Evolutionary conservation across 2,329 filamentous ascomycete genomes (phyloP).

Genomic region (Trichoderma koningiopsis): DNA sequence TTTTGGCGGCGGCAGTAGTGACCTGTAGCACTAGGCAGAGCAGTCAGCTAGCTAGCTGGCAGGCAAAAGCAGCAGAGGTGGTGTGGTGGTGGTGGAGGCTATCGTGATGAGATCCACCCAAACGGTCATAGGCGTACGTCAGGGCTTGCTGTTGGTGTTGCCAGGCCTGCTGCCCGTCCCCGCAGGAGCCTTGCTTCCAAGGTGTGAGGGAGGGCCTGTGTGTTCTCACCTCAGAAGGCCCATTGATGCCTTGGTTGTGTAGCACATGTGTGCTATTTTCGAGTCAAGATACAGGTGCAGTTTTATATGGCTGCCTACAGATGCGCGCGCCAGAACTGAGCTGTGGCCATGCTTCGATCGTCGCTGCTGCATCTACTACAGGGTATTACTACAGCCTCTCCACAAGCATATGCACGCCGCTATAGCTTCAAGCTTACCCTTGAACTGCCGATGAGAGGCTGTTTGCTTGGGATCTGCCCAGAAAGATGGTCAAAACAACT

Average conservation of each 20-base stretch:
- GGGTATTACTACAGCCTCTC: background rate
- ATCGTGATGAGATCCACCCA: constrained; percentile 26
- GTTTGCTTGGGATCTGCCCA: background rate
- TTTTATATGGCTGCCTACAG: background rate
- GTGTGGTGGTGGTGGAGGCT: constrained; percentile 13
- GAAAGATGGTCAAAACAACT: background rate
- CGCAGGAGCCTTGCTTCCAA: background rate
- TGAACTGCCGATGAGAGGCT: background rate
- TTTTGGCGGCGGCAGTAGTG: background rate
- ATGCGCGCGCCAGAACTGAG: background rate
- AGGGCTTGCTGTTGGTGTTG: constrained; percentile 4
- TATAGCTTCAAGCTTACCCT: background rate
- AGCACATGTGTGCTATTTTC: background rate
- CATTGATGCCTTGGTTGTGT: background rate
- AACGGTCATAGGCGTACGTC: constrained; percentile 9
- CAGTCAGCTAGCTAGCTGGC: constrained; percentile 13
- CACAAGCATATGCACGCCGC: background rate
- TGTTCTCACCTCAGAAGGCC: constrained; percentile 2
- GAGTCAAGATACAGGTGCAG: background rate
- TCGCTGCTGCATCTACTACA: background rate
- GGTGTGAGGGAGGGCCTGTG: background rate
- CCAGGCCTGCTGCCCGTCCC: background rate
- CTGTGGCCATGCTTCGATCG: background rate
- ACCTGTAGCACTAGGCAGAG: background rate
- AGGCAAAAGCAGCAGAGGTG: background rate